Evolutionary conservation across 768 basidiomycete genomes (phyloP), one percentile per base, ranked within the genome.

Genomic region (Suillus ampliporus): DNA sequence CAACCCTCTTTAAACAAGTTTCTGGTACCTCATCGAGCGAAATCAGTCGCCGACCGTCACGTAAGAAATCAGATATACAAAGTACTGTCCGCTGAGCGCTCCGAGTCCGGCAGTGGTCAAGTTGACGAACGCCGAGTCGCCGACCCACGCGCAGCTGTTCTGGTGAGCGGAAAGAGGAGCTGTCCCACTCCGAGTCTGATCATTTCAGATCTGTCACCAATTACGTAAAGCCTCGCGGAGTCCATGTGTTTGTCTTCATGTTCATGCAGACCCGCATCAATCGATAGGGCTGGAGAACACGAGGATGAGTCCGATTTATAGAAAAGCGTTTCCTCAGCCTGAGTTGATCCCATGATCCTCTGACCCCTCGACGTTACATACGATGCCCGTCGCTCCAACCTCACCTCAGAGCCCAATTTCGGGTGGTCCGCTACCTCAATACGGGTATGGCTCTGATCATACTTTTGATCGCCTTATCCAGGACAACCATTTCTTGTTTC

Each of bases 401-500:
- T 40, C 61, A 8, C 62, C 35, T 10, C 69, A 66, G 62, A 74
- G 65, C 61, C 70, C 75, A 35, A 68, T 67, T 44, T 51, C 43
- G 17, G 65, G 64, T 13, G 63, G 38, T 23, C 70, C 74, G 41
- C 81, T 91, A 53, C 90, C 91, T 58, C 91, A 91, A 73, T 88
- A 89, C 68, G 90, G 91, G 58, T 92, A 91, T 71, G 84, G 86
- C 47, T 71, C 83, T 47, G 85, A 89, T 65, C 76, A 83, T 71
- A 79, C 85, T 47, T 92, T 92, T 71, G 82, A 84, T 58, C 78
- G 76, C 40, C 83, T 93, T 48, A 75, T 88, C 66, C 77, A 82
- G 58, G 79, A 82, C 59, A 92, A 92, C 71, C 86, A 84, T 38
- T 92, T 91, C 76, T 82, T 93, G 68, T 93, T 90, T 79, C 89